These are phyloP conservation scores for Agrocybe chaxingu DNA, from an alignment of 768 basidiomycete genomes.

Conservation along the genomic window DNA sequence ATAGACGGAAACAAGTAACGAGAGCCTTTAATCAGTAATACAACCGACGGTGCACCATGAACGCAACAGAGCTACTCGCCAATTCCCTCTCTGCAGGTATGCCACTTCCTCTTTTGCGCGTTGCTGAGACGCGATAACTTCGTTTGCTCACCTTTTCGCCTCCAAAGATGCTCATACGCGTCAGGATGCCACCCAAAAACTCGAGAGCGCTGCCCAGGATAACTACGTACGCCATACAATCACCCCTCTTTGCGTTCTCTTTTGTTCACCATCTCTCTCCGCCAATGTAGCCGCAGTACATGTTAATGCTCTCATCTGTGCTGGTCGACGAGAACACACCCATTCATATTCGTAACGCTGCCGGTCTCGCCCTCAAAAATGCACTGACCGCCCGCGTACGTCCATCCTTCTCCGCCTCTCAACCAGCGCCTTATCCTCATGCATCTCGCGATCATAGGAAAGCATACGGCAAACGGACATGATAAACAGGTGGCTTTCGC, in stretches of 20 bases:
- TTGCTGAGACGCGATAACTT: constrained; percentile 20
- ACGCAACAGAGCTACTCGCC: constrained; percentile 85
- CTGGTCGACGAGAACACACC: constrained; percentile 72
- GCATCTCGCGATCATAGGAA: constrained; percentile 51
- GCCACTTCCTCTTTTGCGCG: constrained; percentile 33
- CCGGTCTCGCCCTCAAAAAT: constrained; percentile 96
- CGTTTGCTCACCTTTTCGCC: constrained; percentile 16
- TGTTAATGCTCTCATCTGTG: constrained; percentile 84
- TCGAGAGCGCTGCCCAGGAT: constrained; percentile 81
- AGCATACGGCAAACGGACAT: constrained; percentile 70
- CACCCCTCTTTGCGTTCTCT: constrained; percentile 11
- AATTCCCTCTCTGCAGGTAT: constrained; percentile 90
- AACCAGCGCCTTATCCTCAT: constrained; percentile 10
- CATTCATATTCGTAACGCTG: constrained; percentile 86
- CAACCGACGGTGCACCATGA: constrained; percentile 54
- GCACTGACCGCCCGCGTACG: constrained; percentile 86
- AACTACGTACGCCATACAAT: constrained; percentile 73
- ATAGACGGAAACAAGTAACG: too few species aligned
- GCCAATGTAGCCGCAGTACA: constrained; percentile 76
- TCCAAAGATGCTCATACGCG: constrained; percentile 80
- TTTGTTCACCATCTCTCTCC: constrained; percentile 17
- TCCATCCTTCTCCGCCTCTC: constrained; percentile 20
- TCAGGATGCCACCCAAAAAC: constrained; percentile 87
- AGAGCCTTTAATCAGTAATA: constrained; percentile 5
- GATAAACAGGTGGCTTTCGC: constrained; percentile 77